These are phyloP conservation scores for Neofusicoccum sp. DNA, from an alignment of 2,329 filamentous ascomycete genomes.

Conservation along the genomic window DNA sequence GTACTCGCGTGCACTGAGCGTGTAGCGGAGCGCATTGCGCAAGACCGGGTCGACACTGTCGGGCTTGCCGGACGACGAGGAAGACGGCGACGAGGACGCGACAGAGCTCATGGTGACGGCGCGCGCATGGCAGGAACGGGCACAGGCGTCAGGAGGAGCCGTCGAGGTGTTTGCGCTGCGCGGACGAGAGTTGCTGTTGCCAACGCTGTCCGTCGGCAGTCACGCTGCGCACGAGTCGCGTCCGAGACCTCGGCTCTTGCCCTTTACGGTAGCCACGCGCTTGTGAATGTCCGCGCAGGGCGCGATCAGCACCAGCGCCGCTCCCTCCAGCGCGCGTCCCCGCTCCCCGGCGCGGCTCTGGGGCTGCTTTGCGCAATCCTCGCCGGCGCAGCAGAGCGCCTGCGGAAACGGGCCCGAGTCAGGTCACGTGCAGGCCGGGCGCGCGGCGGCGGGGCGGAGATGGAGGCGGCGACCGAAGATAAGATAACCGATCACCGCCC, in stretches of 20 bases:
- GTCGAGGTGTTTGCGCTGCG: not conserved
- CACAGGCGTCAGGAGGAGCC: not conserved
- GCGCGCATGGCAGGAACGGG: not conserved
- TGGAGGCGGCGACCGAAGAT: not conserved
- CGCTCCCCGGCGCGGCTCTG: not conserved
- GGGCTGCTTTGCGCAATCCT: not conserved
- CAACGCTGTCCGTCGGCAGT: not conserved
- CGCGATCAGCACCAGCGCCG: not conserved
- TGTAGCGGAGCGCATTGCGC: constrained; percentile 85
- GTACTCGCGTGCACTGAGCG: constrained; percentile 81
- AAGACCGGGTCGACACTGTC: constrained; percentile 67
- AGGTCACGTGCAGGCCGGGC: not conserved
- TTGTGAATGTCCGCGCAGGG: not conserved
- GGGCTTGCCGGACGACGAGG: constrained; percentile 32
- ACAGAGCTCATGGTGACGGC: constrained; percentile 33
- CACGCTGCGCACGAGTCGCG: not conserved
- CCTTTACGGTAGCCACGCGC: not conserved
- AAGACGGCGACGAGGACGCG: constrained; percentile 30
- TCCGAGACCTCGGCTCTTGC: constrained; percentile 8
- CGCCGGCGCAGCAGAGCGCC: not conserved
- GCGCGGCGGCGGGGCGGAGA: too few relatives aligned
- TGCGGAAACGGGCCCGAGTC: not conserved
- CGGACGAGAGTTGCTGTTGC: not conserved
- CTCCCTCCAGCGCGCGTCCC: not conserved
- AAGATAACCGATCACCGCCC: not conserved